These are phyloP conservation scores for Leishmania turanica DNA, from an alignment of 208 protist species.

Conservation along the genomic window DNA sequence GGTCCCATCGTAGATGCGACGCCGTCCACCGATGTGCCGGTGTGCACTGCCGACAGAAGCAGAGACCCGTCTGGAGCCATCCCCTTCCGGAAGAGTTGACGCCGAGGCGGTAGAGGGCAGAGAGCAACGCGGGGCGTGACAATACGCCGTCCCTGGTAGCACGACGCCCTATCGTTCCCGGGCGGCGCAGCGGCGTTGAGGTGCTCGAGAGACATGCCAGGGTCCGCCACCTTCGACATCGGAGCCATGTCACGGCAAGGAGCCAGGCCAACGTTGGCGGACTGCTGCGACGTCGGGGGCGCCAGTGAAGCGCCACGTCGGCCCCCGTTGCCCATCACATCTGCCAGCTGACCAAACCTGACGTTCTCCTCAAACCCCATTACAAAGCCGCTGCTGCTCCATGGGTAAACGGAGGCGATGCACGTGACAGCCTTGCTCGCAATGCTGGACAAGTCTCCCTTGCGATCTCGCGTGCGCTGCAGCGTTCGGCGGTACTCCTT, in stretches of 20 bases:
- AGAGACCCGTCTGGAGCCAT: not conserved
- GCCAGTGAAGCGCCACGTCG: not conserved
- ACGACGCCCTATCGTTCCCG: slow-evolving; percentile 1
- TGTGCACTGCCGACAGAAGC: not conserved
- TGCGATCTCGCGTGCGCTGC: slow-evolving; percentile 26
- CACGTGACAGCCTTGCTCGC: slow-evolving; percentile 47
- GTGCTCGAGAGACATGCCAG: not conserved
- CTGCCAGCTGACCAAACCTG: slow-evolving; percentile 21
- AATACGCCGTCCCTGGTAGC: not conserved
- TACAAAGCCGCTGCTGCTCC: slow-evolving; percentile 47
- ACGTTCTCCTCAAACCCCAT: slow-evolving; percentile 44
- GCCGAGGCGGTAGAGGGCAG: slow-evolving; percentile 6
- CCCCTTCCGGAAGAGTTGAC: slow-evolving; percentile 13
- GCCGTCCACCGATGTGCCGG: not conserved
- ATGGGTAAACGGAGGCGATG: slow-evolving; percentile 51
- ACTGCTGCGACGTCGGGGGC: not conserved
- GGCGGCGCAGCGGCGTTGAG: not conserved
- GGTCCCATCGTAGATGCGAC: not conserved
- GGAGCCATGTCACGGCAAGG: not conserved
- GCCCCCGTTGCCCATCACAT: not conserved
- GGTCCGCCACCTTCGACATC: not conserved
- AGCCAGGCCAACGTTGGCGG: not conserved
- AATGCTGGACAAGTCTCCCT: slow-evolving; percentile 27
- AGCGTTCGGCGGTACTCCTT: slow-evolving; percentile 50
- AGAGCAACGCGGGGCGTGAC: slow-evolving; percentile 16